Conservation (phyloP, 2,329 filamentous ascomycete species). For the Exophiala sideris region DNA sequence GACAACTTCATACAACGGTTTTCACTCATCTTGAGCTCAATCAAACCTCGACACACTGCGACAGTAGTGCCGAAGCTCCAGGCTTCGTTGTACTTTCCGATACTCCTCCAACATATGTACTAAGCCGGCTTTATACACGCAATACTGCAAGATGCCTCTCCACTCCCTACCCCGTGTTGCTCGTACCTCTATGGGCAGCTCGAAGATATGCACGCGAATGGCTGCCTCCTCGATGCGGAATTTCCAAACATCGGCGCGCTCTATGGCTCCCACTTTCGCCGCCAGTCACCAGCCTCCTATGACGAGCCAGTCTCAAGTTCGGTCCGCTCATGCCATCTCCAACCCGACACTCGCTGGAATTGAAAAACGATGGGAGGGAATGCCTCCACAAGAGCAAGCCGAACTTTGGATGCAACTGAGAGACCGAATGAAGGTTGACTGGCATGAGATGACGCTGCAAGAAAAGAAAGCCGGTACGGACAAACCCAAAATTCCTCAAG, state of each 20-base stretch:
- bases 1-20: conserved; percentile 11
- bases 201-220: conserved; percentile 30
- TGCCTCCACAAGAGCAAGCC: conserved; percentile 98
- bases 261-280: conserved; percentile 37
- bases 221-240: conserved; percentile 20
- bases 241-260: conserved; percentile 33
- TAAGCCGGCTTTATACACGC: conserved; percentile 11
- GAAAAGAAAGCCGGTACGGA: conserved; percentile 99
- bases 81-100: conserved; percentile 20
- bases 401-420: conserved; percentile 98
- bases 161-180: conserved; percentile 45
- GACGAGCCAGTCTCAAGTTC: conserved; percentile 39
- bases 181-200: conserved; percentile 40
- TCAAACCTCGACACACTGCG: conserved; percentile 9
- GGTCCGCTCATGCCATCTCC: conserved; percentile 86
- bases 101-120: conserved; percentile 17
- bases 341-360: conserved; percentile 97
- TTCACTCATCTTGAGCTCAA: conserved; percentile 9
- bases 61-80: conserved; percentile 25
- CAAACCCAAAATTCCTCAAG: not conserved
- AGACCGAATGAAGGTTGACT: conserved; percentile 98
- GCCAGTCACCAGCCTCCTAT: conserved; percentile 37
- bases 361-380: conserved; percentile 98
- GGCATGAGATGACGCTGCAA: conserved; percentile 88
- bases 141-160: conserved; percentile 40